A percentile compares a stretch with the other conserved stretches of the same genome.
phyloP scores from a whole-genome alignment of 2,329 filamentous ascomycete genomes.

The Penicillium sp. region DNA sequence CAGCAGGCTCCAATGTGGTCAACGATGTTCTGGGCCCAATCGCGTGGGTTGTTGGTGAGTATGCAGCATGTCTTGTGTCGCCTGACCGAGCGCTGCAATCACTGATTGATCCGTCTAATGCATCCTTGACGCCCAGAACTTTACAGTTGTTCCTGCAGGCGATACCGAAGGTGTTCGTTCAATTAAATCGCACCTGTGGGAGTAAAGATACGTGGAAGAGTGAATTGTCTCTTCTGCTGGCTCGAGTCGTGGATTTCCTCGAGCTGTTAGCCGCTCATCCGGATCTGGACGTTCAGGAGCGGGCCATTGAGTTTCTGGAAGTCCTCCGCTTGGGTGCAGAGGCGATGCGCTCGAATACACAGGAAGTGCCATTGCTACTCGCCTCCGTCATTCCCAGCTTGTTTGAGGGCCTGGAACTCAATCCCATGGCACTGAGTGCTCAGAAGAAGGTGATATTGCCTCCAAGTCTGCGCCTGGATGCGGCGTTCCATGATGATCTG shows the following conservation, averaged over 20 bases:
- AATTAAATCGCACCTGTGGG: constrained; percentile 63
- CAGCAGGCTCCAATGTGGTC: constrained; percentile 50
- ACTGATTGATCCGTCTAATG: constrained; percentile 66
- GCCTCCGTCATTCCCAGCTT: constrained; percentile 87
- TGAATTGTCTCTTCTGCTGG: constrained; percentile 72
- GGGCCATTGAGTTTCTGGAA: constrained; percentile 88
- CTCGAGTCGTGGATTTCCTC: constrained; percentile 75
- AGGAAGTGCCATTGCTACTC: constrained; percentile 75
- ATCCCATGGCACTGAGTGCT: constrained; percentile 80
- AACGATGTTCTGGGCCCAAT: constrained; percentile 70
- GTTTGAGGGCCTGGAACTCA: constrained; percentile 82
- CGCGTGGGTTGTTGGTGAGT: constrained; percentile 88
- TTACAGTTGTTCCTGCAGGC: constrained; percentile 82
- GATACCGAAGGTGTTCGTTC: constrained; percentile 77
- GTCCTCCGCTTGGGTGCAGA: constrained; percentile 83
- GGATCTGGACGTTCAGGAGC: constrained; percentile 89
- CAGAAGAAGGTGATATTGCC: constrained; percentile 84
- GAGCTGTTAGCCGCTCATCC: constrained; percentile 79
- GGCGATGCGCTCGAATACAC: constrained; percentile 50
- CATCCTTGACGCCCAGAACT: constrained; percentile 60
- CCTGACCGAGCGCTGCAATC: constrained; percentile 71
- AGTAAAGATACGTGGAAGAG: constrained; percentile 74
- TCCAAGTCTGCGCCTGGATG: constrained; percentile 71
- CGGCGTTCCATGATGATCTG: constrained; percentile 76
- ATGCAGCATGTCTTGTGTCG: constrained; percentile 66